Evolutionary conservation across 108 stramenopile genomes (phyloP).

Genomic region (Cyclotella kingstonii): DNA sequence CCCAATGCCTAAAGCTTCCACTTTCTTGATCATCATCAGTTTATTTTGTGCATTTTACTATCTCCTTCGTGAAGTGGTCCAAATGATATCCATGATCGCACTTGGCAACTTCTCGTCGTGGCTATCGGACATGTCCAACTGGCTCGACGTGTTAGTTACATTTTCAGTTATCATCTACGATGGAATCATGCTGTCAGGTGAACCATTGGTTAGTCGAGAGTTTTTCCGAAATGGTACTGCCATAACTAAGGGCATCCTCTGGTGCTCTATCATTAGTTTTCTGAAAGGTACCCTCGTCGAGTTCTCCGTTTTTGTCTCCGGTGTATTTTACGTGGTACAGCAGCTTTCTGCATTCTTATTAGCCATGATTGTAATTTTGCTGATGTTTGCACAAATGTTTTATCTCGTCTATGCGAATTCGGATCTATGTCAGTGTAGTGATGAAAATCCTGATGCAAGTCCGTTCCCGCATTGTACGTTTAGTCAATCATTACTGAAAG

Average conservation of each 20-base stretch:
- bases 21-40: constrained; percentile 10
- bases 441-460: constrained; percentile 1
- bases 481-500: constrained; percentile 52
- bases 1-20: background rate
- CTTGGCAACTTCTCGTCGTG: constrained; percentile 54
- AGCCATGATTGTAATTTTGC: constrained; percentile 71
- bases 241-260: constrained; percentile 72
- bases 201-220: constrained; percentile 22
- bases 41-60: constrained; percentile 38
- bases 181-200: constrained; percentile 50
- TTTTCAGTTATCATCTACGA: constrained; percentile 68
- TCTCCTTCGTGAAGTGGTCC: constrained; percentile 41
- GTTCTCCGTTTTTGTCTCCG: constrained; percentile 82
- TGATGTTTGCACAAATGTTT: constrained; percentile 89
- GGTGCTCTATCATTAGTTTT: constrained; percentile 78
- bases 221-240: constrained; percentile 68
- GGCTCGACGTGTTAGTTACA: constrained; percentile 76
- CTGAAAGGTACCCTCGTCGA: constrained; percentile 79
- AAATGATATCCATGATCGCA: constrained; percentile 48
- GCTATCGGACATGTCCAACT: constrained; percentile 74
- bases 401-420: constrained; percentile 68
- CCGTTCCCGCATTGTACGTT: constrained; percentile 59
- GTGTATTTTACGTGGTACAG: constrained; percentile 76
- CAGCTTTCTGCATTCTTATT: constrained; percentile 77
- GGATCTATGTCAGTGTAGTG: constrained; percentile 36